Evolutionary conservation across 2,329 filamentous ascomycete species (phyloP), one percentile per base, ranked within the genome.

Genomic region (Phaeosphaeriaceae sp.): DNA sequence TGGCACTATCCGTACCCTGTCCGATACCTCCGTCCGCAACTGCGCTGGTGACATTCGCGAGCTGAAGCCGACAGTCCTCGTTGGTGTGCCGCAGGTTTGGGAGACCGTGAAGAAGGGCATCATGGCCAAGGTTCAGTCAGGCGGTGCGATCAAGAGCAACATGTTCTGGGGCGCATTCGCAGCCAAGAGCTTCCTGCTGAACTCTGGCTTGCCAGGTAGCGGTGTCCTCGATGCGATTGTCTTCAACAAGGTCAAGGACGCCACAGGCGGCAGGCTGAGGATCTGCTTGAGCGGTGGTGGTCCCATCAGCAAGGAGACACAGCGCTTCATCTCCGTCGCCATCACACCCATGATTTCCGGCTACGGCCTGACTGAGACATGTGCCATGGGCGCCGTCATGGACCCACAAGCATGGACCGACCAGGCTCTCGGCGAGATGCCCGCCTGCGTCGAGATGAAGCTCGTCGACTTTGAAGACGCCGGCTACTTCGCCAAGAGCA

Each of bases 61-160:
- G 73, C 90, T 98, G 75, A 86, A 86, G 68, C 95, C 95, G 1
- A 96, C 93, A 1, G 86, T 97, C 74, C 86, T 99, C 75, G 91
- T 97, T 41, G 95, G 95, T 76, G 95, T 99, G 2, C 95, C 95
- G 1, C 93, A 96, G 57, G 90, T 99, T 31, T 99, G 94, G 93
- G 95, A 99, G 81, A 93, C 92, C 1, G 90, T 99, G 71, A 94
- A 93, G 83, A 99, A 99, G 84, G 95, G 95, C 54, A 91, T 99
- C 70, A 83, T 94, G 63, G 80, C 83, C 69, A 92, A 93, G 78
- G 89, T 98, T 59, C 89, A 91, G 73, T 82, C 85, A 57, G 86
- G 90, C 61, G 89, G 88, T 70, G 78, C 85, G n/a, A 57, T 98
- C 44, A 85, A 89, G 57, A 89, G 84, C 79, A 88, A 89, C 69